These are phyloP conservation scores for Colletotrichum sp. DNA, from an alignment of 2,329 filamentous ascomycete genomes.

Conservation along the genomic window DNA sequence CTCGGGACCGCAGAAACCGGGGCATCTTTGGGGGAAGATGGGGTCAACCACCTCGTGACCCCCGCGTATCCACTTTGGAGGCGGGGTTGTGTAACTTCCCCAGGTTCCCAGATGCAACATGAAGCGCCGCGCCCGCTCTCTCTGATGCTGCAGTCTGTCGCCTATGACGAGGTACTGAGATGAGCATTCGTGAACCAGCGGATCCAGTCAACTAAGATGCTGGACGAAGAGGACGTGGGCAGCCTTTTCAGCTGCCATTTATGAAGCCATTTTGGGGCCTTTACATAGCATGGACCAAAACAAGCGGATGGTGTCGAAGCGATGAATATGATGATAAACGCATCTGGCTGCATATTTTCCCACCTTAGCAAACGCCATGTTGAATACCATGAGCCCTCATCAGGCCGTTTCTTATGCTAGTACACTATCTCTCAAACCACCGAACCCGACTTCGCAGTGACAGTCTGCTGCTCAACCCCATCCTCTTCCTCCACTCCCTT, in stretches of 20 bases:
- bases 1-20: rapidly evolving
- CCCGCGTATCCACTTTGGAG: background rate
- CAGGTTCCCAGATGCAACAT: background rate
- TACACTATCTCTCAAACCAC: background rate
- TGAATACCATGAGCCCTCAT: background rate
- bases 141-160: background rate
- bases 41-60: background rate
- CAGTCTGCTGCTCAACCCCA: background rate
- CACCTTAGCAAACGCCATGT: background rate
- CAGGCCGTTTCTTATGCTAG: background rate
- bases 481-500: conserved; percentile 4
- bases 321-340: background rate
- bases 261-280: background rate
- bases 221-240: background rate
- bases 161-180: background rate
- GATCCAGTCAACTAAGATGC: background rate
- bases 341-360: background rate
- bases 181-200: background rate
- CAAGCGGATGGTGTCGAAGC: background rate
- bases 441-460: background rate
- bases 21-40: background rate
- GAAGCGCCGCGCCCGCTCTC: background rate
- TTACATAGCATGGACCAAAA: background rate
- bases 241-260: background rate
- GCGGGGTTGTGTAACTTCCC: background rate